These are phyloP conservation scores for Hanseniaspora pseudoguilliermondii DNA, from an alignment of 805 yeast genomes.

Conservation along the genomic window DNA sequence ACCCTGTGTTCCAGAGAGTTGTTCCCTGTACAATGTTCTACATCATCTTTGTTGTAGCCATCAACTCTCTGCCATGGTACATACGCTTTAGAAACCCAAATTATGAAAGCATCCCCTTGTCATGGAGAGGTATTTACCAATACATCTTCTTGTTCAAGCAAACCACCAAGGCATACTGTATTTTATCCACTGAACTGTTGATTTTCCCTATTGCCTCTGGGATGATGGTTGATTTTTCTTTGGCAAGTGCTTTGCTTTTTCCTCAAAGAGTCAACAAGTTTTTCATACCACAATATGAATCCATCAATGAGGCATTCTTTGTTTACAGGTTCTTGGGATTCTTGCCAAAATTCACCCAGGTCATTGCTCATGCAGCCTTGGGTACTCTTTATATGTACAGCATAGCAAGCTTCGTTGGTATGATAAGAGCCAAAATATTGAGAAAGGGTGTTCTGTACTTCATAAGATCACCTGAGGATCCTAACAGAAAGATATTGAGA, in stretches of 20 bases:
- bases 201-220: slow-evolving; percentile 85
- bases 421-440: slow-evolving; percentile 58
- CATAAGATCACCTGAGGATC: slow-evolving; percentile 89
- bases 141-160: slow-evolving; percentile 42
- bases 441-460: slow-evolving; percentile 85
- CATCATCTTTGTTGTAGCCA: slow-evolving; percentile 25
- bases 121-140: slow-evolving; percentile 39
- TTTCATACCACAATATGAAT: neutral
- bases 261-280: slow-evolving; percentile 11
- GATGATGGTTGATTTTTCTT: slow-evolving; percentile 52
- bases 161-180: slow-evolving; percentile 59
- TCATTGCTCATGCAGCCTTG: slow-evolving; percentile 41
- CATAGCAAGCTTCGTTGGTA: slow-evolving; percentile 75
- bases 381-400: slow-evolving; percentile 83
- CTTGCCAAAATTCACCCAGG: slow-evolving; percentile 22
- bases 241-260: slow-evolving; percentile 25
- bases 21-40: slow-evolving; percentile 26
- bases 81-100: slow-evolving; percentile 16
- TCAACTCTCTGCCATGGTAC: slow-evolving; percentile 26
- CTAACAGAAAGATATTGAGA: slow-evolving; percentile 70
- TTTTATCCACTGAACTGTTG: slow-evolving; percentile 69
- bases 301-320: slow-evolving; percentile 15
- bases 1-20: slow-evolving; percentile 30
- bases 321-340: slow-evolving; percentile 18
- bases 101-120: slow-evolving; percentile 19